Evolutionary conservation across 345 rosid species (phyloP).

Genomic region (Populus simonii): DNA sequence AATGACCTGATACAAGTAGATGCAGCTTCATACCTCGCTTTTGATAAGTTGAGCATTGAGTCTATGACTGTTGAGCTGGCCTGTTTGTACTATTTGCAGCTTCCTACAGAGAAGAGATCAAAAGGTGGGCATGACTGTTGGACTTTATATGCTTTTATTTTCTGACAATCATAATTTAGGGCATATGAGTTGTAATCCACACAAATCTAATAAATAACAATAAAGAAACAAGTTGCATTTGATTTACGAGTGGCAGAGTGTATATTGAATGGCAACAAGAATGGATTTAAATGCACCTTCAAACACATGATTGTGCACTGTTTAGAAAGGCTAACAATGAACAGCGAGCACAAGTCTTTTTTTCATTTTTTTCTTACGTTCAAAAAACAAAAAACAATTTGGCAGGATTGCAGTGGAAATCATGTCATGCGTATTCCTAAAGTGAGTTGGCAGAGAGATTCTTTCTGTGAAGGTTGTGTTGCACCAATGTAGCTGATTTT

Average conservation of each 20-base stretch:
- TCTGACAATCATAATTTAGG: neutral
- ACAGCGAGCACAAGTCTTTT: too few species aligned
- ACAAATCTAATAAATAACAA: too few species aligned
- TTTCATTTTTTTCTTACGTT: neutral
- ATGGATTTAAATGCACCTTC: neutral
- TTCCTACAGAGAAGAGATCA: conserved; percentile 66
- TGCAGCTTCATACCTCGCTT: conserved; percentile 34
- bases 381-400: neutral
- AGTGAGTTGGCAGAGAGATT: neutral
- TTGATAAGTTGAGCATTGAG: conserved; percentile 42
- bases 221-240: too few species aligned
- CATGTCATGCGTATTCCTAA: neutral
- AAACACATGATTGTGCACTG: neutral
- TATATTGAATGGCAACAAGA: neutral
- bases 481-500: neutral
- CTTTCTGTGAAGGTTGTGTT: neutral
- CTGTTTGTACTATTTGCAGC: conserved; percentile 75
- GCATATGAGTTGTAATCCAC: too few species aligned
- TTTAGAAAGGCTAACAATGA: neutral
- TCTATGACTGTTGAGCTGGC: conserved; percentile 75
- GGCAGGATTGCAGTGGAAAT: neutral
- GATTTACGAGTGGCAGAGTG: too few species aligned
- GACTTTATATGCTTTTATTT: conserved; percentile 8
- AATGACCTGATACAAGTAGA: conserved; percentile 40
- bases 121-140: conserved; percentile 48